Conservation (phyloP, 192 early-diverging fungal species). For the Rhizophagus clarus region DNA sequence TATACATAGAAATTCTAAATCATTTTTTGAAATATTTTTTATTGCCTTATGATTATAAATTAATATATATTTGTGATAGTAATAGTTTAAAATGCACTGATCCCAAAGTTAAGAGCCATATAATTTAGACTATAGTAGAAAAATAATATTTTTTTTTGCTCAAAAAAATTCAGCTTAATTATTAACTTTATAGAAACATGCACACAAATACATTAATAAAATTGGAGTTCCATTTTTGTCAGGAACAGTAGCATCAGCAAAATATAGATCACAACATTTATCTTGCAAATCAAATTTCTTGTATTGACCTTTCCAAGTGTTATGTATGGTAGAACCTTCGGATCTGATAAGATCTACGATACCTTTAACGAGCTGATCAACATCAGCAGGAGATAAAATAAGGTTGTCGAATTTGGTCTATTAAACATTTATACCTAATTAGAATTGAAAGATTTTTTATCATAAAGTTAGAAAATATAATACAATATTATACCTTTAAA, state of each 20-base stretch:
- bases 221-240: not conserved
- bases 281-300: not conserved
- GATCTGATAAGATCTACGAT: not conserved
- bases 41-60: too few relatives aligned
- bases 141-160: too few relatives aligned
- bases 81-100: too few relatives aligned
- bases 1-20: too few relatives aligned
- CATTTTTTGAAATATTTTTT: too few relatives aligned
- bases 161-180: not conserved
- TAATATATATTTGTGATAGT: too few relatives aligned
- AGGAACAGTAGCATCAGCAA: not conserved
- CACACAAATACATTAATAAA: not conserved
- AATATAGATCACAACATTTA: slow-evolving; percentile 5
- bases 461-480: not conserved
- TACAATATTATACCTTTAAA: not conserved
- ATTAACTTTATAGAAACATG: not conserved
- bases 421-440: not conserved
- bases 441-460: not conserved
- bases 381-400: not conserved
- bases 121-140: too few relatives aligned
- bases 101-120: too few relatives aligned
- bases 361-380: not conserved
- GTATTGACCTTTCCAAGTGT: not conserved
- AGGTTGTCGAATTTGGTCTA: not conserved
- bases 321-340: not conserved